Conservation (phyloP, 306 rosid species). For the Cucumis cinereus region DNA sequence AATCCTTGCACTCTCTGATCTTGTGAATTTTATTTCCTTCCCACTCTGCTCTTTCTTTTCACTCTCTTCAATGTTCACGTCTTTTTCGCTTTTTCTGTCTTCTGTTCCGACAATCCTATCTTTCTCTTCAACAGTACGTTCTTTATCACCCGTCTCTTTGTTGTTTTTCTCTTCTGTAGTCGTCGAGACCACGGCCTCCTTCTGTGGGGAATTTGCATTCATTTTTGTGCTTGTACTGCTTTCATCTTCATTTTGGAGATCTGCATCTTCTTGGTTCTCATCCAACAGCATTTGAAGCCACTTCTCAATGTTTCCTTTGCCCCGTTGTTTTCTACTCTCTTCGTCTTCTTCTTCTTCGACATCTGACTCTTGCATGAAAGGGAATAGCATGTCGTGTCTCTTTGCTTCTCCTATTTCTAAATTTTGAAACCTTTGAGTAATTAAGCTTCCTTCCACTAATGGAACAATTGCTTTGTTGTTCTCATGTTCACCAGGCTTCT, state of each 20-base stretch:
- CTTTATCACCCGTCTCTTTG: not conserved
- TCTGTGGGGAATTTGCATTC: conserved; percentile 29
- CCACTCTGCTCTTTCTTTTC: conserved; percentile 33
- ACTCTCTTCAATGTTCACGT: conserved; percentile 29
- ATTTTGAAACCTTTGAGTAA: conserved; percentile 31
- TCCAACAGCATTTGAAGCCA: conserved; percentile 91
- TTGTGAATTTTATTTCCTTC: conserved; percentile 37
- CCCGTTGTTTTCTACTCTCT: conserved; percentile 59
- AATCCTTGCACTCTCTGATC: conserved; percentile 68
- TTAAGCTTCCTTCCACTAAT: conserved; percentile 34
- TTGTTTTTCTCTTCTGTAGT: conserved; percentile 14
- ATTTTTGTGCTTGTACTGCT: not conserved
- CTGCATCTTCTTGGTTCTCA: conserved; percentile 31
- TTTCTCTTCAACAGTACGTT: not conserved
- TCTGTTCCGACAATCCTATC: conserved; percentile 11
- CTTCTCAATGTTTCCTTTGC: conserved; percentile 86
- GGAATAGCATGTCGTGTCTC: conserved; percentile 22
- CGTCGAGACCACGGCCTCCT: conserved; percentile 21
- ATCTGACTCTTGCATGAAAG: conserved; percentile 25
- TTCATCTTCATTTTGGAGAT: conserved; percentile 24
- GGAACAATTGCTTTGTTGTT: conserved; percentile 17
- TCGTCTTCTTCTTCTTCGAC: conserved; percentile 84
- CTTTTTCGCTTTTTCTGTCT: conserved; percentile 20
- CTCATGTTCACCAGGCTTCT: conserved; percentile 28
- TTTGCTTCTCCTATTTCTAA: conserved; percentile 41